phyloP scores from a whole-genome alignment of 2,329 filamentous ascomycete genomes.

The Stagonosporopsis chrysanthemi region DNA sequence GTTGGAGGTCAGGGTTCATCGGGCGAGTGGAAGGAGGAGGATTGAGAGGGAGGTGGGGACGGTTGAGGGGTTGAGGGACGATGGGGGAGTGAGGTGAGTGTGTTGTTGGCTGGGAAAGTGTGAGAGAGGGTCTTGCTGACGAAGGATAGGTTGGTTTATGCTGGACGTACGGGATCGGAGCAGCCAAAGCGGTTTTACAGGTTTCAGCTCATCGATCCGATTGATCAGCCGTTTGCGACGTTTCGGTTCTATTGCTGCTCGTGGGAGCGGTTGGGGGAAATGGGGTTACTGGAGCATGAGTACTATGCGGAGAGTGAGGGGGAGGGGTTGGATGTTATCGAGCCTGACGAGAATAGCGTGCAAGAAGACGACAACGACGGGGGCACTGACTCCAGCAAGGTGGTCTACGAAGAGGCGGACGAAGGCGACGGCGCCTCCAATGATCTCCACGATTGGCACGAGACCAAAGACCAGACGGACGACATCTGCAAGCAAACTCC shows the following conservation, averaged over 20 bases:
- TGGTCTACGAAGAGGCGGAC: background rate
- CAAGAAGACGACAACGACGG: background rate
- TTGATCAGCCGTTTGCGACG: slow-evolving; percentile 57
- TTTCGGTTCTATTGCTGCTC: slow-evolving; percentile 54
- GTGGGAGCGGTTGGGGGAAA: slow-evolving; percentile 34
- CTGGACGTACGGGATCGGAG: slow-evolving; percentile 47
- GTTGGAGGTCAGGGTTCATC: slow-evolving; percentile 54
- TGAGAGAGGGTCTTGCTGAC: background rate
- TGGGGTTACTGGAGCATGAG: slow-evolving; percentile 33
- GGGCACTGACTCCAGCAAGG: background rate
- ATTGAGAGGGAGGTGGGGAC: slow-evolving; percentile 38
- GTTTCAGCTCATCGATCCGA: slow-evolving; percentile 58
- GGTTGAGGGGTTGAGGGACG: slow-evolving; percentile 26
- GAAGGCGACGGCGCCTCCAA: too few species aligned
- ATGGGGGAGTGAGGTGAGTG: slow-evolving; percentile 43
- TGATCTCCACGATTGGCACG: background rate
- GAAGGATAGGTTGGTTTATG: slow-evolving; percentile 44
- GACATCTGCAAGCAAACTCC: background rate
- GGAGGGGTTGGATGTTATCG: slow-evolving; percentile 37
- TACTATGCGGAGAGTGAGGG: slow-evolving; percentile 24
- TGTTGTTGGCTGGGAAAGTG: background rate
- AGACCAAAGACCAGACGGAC: background rate
- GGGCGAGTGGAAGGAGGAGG: slow-evolving; percentile 52
- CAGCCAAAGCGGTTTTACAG: slow-evolving; percentile 57
- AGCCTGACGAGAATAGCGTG: slow-evolving; percentile 24